These are phyloP conservation scores for Canavalia gladiata DNA, from an alignment of 306 rosid genomes.

Conservation along the genomic window DNA sequence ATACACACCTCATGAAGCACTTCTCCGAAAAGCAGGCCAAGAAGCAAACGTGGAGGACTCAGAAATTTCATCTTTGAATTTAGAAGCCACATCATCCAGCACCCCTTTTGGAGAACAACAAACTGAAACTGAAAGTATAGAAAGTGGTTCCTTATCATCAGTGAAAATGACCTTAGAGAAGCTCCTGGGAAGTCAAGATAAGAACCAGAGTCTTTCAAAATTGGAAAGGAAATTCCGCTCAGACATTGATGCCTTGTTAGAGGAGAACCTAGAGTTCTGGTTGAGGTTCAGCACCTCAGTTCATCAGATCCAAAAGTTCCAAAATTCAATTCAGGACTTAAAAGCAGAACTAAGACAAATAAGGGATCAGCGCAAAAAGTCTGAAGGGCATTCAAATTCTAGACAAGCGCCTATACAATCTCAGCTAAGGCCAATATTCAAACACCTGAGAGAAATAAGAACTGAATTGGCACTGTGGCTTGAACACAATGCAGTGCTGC, in stretches of 20 bases:
- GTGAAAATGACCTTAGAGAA: constrained; percentile 38
- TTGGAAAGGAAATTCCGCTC: constrained; percentile 72
- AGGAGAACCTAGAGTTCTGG: constrained; percentile 90
- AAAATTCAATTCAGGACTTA: constrained; percentile 80
- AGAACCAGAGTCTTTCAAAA: constrained; percentile 52
- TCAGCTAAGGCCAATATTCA: constrained; percentile 73
- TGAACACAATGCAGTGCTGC: constrained; percentile 79
- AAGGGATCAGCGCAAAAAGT: constrained; percentile 52
- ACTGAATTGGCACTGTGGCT: constrained; percentile 89
- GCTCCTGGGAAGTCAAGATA: constrained; percentile 47
- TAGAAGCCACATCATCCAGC: constrained; percentile 33
- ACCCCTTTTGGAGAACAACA: constrained; percentile 45
- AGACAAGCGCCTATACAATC: constrained; percentile 59
- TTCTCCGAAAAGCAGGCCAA: constrained; percentile 43
- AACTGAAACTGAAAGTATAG: constrained; percentile 18
- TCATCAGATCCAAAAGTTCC: constrained; percentile 90
- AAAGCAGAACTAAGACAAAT: constrained; percentile 60
- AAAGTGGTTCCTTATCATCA: constrained; percentile 22
- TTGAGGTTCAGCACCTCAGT: constrained; percentile 82
- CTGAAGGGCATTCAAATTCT: constrained; percentile 58
- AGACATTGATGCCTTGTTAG: constrained; percentile 71
- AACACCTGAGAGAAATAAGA: constrained; percentile 88
- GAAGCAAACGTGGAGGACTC: constrained; percentile 50
- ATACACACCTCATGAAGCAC: constrained; percentile 60
- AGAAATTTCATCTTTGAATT: constrained; percentile 38